A percentile compares a stretch with the other conserved stretches of the same genome.
Evolutionary conservation across 1,139 yeast species (phyloP).

Genomic region (Candida sanyaensis): DNA sequence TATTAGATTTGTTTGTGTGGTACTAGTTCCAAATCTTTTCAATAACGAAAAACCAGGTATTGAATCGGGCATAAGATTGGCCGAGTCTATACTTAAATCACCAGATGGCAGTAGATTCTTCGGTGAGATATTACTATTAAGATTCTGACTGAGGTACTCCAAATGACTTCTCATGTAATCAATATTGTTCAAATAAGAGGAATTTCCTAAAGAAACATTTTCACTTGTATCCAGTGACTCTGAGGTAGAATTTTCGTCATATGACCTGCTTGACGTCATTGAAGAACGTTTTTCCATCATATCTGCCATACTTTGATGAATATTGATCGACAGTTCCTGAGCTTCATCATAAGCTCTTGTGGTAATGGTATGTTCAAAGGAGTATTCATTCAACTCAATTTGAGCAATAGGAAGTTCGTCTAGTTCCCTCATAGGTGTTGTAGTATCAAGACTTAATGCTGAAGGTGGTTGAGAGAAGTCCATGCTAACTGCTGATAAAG

Average conservation of each 20-base stretch:
- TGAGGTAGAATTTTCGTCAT: conserved; percentile 5
- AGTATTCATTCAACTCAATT: conserved; percentile 6
- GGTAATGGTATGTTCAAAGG: conserved; percentile 10
- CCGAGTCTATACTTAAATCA: conserved; percentile 16
- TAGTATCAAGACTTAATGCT: conserved; percentile 7
- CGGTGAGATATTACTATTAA: conserved; percentile 9
- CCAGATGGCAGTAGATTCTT: conserved; percentile 11
- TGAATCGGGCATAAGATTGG: conserved; percentile 18
- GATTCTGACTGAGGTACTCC: conserved; percentile 22
- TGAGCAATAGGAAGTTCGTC: conserved; percentile 1
- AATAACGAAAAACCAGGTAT: conserved; percentile 27
- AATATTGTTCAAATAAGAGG: conserved; percentile 29
- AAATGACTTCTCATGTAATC: conserved; percentile 26
- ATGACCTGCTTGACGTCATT: conserved; percentile 5
- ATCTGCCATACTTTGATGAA: conserved; percentile 11
- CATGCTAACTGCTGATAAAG: not conserved
- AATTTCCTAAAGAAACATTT: conserved; percentile 11
- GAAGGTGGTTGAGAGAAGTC: conserved; percentile 8
- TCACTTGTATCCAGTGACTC: conserved; percentile 13
- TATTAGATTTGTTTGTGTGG: conserved; percentile 17
- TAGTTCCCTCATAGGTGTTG: not conserved
- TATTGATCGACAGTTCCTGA: conserved; percentile 6
- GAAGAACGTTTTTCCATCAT: conserved; percentile 11
- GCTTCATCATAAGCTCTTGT: conserved; percentile 5
- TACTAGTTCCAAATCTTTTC: conserved; percentile 19